These are phyloP conservation scores for Postia placenta DNA, from an alignment of 768 basidiomycete species.

Conservation along the genomic window DNA sequence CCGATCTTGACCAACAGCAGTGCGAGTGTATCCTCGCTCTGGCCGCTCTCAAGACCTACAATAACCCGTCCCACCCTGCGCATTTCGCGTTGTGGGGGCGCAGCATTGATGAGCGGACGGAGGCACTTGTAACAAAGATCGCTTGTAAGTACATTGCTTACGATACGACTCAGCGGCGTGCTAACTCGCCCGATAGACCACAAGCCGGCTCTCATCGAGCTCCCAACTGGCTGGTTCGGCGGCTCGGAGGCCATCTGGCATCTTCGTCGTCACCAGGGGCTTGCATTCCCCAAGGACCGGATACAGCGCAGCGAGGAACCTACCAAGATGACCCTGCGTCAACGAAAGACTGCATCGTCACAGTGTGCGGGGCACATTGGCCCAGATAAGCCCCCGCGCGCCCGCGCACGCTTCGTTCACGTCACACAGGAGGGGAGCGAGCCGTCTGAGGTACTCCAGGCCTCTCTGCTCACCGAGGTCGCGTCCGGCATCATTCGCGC, in stretches of 20 bases:
- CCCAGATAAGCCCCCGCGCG: too few species aligned
- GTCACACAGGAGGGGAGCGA: too few species aligned
- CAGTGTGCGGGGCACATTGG: too few species aligned
- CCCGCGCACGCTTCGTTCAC: too few species aligned
- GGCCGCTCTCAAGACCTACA: conserved; percentile 52
- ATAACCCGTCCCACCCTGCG: conserved; percentile 43
- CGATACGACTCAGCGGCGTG: not conserved
- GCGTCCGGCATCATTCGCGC: too few species aligned
- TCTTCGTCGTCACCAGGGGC: not conserved
- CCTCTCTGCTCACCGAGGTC: too few species aligned
- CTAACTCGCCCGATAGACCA: not conserved
- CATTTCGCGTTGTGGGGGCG: conserved; percentile 60
- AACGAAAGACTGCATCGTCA: not conserved
- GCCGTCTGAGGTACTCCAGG: too few species aligned
- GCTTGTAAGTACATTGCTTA: conserved; percentile 35
- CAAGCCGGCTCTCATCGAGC: not conserved
- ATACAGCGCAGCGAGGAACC: not conserved
- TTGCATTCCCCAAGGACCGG: not conserved
- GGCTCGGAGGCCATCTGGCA: not conserved
- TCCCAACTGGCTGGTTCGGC: not conserved
- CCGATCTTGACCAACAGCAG: conserved; percentile 8
- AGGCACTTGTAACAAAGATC: conserved; percentile 43
- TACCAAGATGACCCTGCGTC: not conserved
- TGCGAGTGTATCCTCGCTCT: conserved; percentile 43
- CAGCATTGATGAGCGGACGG: conserved; percentile 40